A percentile compares a stretch with the other conserved stretches of the same genome.
These are phyloP conservation scores for Arthroderma sp. DNA, from an alignment of 2,329 filamentous ascomycete species.

Conservation along the genomic window DNA sequence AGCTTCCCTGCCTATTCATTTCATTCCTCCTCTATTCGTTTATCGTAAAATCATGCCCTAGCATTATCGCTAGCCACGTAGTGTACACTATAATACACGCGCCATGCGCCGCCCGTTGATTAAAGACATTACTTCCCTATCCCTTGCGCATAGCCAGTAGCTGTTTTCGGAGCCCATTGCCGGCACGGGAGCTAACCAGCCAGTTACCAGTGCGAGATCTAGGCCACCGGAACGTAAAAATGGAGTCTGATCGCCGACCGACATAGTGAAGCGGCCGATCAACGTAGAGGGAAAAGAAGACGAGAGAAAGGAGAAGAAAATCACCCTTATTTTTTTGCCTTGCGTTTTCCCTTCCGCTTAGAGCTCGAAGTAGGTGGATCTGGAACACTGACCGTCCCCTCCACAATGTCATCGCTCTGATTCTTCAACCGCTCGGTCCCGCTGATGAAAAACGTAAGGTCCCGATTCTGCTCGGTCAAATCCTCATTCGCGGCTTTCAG, in stretches of 20 bases:
- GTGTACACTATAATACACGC: constrained; percentile 1
- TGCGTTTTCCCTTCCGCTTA: constrained; percentile 35
- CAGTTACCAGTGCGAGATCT: not conserved
- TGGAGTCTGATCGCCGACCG: not conserved
- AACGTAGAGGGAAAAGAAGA: not conserved
- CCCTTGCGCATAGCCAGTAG: not conserved
- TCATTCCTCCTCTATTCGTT: not conserved
- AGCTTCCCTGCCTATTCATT: not conserved
- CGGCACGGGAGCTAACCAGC: not conserved
- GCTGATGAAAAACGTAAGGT: constrained; percentile 76
- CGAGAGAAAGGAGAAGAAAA: not conserved
- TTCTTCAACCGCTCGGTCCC: constrained; percentile 67
- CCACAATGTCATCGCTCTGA: constrained; percentile 60
- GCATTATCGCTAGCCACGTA: not conserved
- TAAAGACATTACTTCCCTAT: not conserved
- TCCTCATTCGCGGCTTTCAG: constrained; percentile 55
- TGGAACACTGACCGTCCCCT: constrained; percentile 57
- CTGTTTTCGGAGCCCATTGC: not conserved
- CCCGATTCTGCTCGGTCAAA: constrained; percentile 72
- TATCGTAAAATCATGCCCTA: not conserved
- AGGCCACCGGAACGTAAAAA: not conserved
- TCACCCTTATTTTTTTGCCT: constrained; percentile 6
- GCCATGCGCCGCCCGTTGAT: not conserved
- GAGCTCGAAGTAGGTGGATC: constrained; percentile 42
- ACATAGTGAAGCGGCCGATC: not conserved